phyloP scores from a whole-genome alignment of 2,329 filamentous ascomycete species.

The Colletotrichum cordylinicola region DNA sequence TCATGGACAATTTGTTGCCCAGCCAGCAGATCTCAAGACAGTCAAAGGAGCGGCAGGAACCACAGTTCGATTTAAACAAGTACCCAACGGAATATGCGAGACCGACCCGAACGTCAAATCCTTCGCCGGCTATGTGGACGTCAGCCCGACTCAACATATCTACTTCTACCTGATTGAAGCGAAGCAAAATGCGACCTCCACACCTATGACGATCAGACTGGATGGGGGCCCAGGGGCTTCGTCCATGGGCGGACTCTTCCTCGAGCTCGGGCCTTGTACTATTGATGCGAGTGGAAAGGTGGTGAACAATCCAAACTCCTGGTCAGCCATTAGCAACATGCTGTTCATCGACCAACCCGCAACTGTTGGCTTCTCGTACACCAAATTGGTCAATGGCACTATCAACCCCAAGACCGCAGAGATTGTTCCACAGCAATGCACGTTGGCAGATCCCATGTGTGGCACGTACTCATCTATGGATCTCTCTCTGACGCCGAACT shows the following conservation, averaged over 20 bases:
- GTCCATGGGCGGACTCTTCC: constrained; percentile 9
- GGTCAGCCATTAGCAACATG: constrained; percentile 5
- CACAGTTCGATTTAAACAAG: constrained; percentile 1
- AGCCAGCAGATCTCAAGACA: background rate
- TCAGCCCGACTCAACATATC: constrained; percentile 2
- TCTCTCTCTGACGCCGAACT: constrained; percentile 7
- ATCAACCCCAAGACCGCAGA: background rate
- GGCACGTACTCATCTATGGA: constrained; percentile 10
- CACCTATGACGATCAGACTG: constrained; percentile 2
- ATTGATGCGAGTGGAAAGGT: constrained; percentile 2
- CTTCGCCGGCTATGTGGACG: constrained; percentile 14
- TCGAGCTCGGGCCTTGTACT: background rate
- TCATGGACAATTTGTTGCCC: background rate
- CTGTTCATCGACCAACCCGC: constrained; percentile 7
- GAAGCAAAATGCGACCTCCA: background rate
- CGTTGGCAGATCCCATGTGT: background rate
- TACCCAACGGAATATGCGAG: constrained; percentile 9
- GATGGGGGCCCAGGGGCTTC: constrained; percentile 5
- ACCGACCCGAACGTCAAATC: background rate
- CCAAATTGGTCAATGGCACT: constrained; percentile 1
- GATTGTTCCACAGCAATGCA: background rate
- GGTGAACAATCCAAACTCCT: constrained; percentile 1
- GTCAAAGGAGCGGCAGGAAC: background rate
- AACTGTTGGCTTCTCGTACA: constrained; percentile 8
- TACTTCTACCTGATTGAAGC: constrained; percentile 10